These are phyloP conservation scores for Pseudonitzschia pungens DNA, from an alignment of 108 stramenopile species.

Conservation along the genomic window DNA sequence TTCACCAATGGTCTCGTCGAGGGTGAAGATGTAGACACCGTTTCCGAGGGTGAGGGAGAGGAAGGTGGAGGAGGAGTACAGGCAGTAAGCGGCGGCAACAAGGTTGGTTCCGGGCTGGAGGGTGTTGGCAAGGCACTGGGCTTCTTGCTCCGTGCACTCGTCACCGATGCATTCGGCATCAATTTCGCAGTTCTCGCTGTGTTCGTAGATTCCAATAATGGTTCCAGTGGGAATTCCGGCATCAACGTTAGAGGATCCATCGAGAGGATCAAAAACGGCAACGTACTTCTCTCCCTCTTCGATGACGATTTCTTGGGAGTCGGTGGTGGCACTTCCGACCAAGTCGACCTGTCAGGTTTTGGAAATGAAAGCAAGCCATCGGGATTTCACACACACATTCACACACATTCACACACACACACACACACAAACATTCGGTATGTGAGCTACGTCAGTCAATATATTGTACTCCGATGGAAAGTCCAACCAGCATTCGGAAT, in stretches of 20 bases:
- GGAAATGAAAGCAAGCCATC: background rate
- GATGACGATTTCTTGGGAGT: constrained; percentile 36
- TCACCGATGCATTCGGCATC: constrained; percentile 53
- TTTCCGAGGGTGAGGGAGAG: constrained; percentile 87
- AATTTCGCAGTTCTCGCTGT: constrained; percentile 63
- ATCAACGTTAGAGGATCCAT: constrained; percentile 98
- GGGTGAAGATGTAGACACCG: constrained; percentile 91
- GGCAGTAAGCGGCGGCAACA: constrained; percentile 92
- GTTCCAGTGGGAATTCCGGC: constrained; percentile 98
- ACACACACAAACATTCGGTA: background rate
- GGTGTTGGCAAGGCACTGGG: constrained; percentile 77
- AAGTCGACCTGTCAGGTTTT: constrained; percentile 15
- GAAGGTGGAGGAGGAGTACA: constrained; percentile 95
- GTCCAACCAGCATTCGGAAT: too few species aligned
- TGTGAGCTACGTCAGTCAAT: background rate
- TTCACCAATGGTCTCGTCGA: constrained; percentile 94
- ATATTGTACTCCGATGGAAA: too few species aligned
- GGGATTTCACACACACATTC: background rate
- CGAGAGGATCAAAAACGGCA: constrained; percentile 95
- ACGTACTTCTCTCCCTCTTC: constrained; percentile 77
- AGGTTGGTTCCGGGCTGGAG: constrained; percentile 93
- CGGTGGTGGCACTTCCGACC: constrained; percentile 16
- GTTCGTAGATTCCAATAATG: constrained; percentile 88
- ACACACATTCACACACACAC: background rate
- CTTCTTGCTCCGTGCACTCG: constrained; percentile 63